Base-by-base conservation (phyloP, 148 eudicot species). In the Persicaria tinctoria region DNA sequence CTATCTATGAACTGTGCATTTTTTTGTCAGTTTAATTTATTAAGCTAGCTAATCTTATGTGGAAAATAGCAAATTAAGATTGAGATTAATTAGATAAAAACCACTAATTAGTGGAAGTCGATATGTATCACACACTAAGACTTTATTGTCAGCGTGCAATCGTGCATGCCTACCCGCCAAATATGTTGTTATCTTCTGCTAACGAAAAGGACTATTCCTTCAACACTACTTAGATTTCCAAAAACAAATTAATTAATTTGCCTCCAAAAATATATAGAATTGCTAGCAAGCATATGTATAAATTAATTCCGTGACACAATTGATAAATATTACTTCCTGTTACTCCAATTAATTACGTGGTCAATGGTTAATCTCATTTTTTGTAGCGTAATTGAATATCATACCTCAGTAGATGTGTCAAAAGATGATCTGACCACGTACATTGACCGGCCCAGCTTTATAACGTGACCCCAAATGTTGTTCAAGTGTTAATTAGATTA, bases 21-120 rank as follows among this genome's bases (percentile, higher is more conserved):
- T 14, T 14, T 5, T 44, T 4, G 44, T 5, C 70, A 66, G 1
- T 5, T 63, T 27, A 63, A 32, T n/a, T n/a, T n/a, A n/a, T 38
- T 10, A 63, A 11, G 46, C 68, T 63, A 63, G 16, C 16, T 11
- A 16, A 27, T 62, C 8, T n/a, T 1, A 56, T 17, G 63, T 57
- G 8, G 0, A 18, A 57, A 57, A 17, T 0, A 6, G 6, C 12
- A 57, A 57, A 57, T 17, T 20, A 3, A 18, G 6, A 55, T 4
- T 23, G 59, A 0, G 11, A 16, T 66, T 47, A 8, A 66, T 32
- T 32, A 14, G 1, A 14, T 4, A 38, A 17, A 66, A 66, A 41
- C 70, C 70, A 66, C 47, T 41, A 66, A 66, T 66, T 66, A 66
- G 48, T 66, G 70, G 48, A 38, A 66, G 47, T 66, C 8, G 38